phyloP scores from a whole-genome alignment of 2,329 filamentous ascomycete genomes.

The Clathrospora elynae region DNA sequence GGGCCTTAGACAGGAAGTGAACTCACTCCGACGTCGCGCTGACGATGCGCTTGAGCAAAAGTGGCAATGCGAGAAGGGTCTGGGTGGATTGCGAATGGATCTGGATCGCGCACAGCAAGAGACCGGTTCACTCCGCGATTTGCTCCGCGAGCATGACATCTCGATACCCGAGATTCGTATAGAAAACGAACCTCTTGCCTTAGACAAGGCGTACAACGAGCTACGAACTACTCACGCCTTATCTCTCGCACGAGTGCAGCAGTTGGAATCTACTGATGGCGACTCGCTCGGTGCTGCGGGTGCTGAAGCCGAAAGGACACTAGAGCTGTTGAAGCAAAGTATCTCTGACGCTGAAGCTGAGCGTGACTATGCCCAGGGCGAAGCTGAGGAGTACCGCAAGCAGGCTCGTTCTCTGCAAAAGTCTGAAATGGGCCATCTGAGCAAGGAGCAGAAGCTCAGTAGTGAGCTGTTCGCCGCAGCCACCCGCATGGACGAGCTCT shows the following conservation, averaged over 20 bases:
- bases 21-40: constrained; percentile 79
- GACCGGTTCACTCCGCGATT: constrained; percentile 76
- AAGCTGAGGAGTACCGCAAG: constrained; percentile 65
- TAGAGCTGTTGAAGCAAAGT: constrained; percentile 69
- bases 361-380: constrained; percentile 71
- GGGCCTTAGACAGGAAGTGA: constrained; percentile 81
- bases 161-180: constrained; percentile 66
- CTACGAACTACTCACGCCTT: constrained; percentile 73
- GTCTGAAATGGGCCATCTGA: constrained; percentile 61
- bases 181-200: constrained; percentile 65
- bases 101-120: constrained; percentile 94
- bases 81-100: constrained; percentile 91
- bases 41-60: constrained; percentile 96
- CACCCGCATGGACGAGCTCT: constrained; percentile 77
- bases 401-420: constrained; percentile 65
- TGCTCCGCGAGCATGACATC: constrained; percentile 84
- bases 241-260: constrained; percentile 69
- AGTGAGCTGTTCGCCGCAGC: constrained; percentile 75
- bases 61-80: constrained; percentile 91
- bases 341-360: constrained; percentile 73
- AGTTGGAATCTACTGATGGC: constrained; percentile 61
- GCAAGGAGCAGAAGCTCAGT: constrained; percentile 67
- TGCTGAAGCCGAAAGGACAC: constrained; percentile 63
- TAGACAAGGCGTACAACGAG: constrained; percentile 75
- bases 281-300: constrained; percentile 45